phyloP scores from a whole-genome alignment of 768 basidiomycete genomes.

The Dictyophora rubrovolvata region DNA sequence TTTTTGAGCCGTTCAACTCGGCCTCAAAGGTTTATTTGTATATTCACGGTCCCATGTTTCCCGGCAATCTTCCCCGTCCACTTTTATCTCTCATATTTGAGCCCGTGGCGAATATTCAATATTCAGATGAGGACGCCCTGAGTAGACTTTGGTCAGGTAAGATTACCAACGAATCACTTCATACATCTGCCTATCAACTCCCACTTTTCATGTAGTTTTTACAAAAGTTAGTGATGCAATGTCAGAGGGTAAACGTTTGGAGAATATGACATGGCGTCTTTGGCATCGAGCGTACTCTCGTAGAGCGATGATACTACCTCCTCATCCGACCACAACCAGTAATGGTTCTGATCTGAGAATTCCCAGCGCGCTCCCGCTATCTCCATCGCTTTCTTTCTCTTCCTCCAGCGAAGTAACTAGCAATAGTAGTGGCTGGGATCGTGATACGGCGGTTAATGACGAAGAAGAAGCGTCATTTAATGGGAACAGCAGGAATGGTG shows the following conservation, averaged over 20 bases:
- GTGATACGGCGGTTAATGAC: background rate
- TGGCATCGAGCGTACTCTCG: constrained; percentile 49
- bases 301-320: background rate
- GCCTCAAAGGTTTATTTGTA: background rate
- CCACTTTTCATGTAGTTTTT: constrained; percentile 44
- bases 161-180: constrained; percentile 16
- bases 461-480: background rate
- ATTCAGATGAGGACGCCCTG: constrained; percentile 47
- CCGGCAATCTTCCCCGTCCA: constrained; percentile 22
- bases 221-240: constrained; percentile 74
- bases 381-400: background rate
- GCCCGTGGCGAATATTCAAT: constrained; percentile 54
- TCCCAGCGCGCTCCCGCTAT: background rate
- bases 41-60: background rate
- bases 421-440: constrained; percentile 1
- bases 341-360: background rate
- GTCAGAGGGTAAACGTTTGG: constrained; percentile 69
- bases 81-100: constrained; percentile 59
- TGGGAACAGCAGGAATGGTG: too few relatives aligned
- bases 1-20: background rate
- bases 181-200: constrained; percentile 3
- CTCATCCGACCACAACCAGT: background rate
- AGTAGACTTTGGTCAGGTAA: constrained; percentile 59
- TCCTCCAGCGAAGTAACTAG: constrained; percentile 3
- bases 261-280: constrained; percentile 83